Base-by-base conservation (phyloP, 306 rosid species). In the Sicyos baderoa region DNA sequence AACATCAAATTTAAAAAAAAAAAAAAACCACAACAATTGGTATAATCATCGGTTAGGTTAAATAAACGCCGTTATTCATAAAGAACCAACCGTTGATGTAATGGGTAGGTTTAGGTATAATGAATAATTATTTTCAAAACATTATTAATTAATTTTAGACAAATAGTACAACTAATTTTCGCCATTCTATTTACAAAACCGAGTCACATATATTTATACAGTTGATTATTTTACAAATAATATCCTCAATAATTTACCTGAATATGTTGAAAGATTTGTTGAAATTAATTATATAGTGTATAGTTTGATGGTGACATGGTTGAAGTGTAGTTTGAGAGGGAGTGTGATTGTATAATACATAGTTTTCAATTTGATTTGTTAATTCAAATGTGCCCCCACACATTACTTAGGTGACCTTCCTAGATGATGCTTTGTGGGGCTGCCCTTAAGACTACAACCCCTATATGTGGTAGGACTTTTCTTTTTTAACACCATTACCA, bases 341-440 rank as follows among this genome's bases (percentile, higher is more conserved):
- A 6, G 44, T 29, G 47, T 45, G 22, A 47, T 45, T 47, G 15
- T 13, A 61, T 45, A 67, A 47, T 48, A 67, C 56, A 67, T 67
- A 47, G 56, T 67, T 66, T 48, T 48, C 4, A 25, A 67, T 0
- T 67, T 67, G 71, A 67, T 67, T 13, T 23, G 56, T 47, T 65
- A 67, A 47, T 67, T 67, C 23, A 67, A 49, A 49, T 0, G 3
- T 1, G 66, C 35, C 72, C 42, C 56, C 44, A 61, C 68, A 37
- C 9, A 59, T 1, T 10, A 59, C 72, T 48, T 48, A 21, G 17
- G 71, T 66, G 71, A 66, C 71, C 71, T 66, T 47, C 71, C 71
- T 66, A 66, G 54, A 49, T 8, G 57, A 48, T 67, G 72, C 57
- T 67, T 57, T 67, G 72, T 67, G 72, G 72, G 72, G 72, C 57